A percentile compares a stretch with the other conserved stretches of the same genome.
Conservation (phyloP, 1,284 basidiomycete genomes). For the Melampsora allii-populina region DNA sequence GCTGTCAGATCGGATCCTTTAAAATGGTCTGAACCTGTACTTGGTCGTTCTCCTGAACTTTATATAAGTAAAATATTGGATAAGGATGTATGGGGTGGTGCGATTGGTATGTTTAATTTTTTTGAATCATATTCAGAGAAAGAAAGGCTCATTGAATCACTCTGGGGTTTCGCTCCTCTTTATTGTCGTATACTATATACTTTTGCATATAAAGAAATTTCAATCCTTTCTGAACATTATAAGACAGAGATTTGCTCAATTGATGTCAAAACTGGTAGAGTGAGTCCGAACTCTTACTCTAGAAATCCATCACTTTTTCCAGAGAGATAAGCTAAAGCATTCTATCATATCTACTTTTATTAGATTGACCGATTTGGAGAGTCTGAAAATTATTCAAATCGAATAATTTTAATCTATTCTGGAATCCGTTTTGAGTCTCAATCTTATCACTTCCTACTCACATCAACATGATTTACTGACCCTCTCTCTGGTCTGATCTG, state of each 20-base stretch:
- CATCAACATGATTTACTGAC: background rate
- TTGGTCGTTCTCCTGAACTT: constrained; percentile 65
- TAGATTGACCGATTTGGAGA: constrained; percentile 38
- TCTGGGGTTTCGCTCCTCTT: too few relatives aligned
- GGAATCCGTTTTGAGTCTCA: constrained; percentile 63
- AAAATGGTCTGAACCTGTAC: constrained; percentile 38
- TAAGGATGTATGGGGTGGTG: constrained; percentile 82
- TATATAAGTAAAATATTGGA: constrained; percentile 78
- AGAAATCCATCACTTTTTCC: background rate
- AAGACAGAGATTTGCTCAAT: constrained; percentile 79
- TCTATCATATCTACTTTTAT: background rate
- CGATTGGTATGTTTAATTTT: constrained; percentile 59
- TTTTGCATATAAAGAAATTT: background rate
- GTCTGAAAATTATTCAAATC: constrained; percentile 47
- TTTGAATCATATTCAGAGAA: background rate
- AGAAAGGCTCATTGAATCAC: background rate
- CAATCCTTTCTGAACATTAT: constrained; percentile 32
- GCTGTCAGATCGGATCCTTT: constrained; percentile 49
- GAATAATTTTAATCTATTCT: constrained; percentile 76
- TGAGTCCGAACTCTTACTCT: constrained; percentile 50
- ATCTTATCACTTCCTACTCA: background rate
- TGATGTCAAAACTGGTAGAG: constrained; percentile 85
- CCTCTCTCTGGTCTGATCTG: constrained; percentile 20
- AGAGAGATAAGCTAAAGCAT: background rate
- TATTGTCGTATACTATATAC: background rate